Conservation (phyloP, 805 yeast species). For the Komagataella pastoris region DNA sequence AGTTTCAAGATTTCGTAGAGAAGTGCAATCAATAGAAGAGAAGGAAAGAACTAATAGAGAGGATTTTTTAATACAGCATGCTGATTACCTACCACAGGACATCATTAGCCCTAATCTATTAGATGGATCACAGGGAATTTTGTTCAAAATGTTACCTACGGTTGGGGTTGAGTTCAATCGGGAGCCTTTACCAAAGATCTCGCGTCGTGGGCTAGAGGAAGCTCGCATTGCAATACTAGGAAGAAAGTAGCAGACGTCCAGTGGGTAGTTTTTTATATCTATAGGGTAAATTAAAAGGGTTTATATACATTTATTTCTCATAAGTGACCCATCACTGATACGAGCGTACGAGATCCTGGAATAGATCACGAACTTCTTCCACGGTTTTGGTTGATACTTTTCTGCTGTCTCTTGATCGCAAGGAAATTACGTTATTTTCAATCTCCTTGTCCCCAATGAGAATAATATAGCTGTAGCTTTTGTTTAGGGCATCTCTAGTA, state of each 20-base stretch:
- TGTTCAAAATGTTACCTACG: constrained; percentile 5
- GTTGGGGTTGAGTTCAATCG: constrained; percentile 3
- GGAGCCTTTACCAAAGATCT: constrained; percentile 5
- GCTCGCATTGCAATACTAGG: background rate
- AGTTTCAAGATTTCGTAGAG: constrained; percentile 25
- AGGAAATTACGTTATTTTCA: constrained; percentile 40
- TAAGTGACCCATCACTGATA: constrained; percentile 19
- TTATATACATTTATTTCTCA: background rate
- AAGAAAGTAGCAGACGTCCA: background rate
- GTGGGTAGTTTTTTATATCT: constrained; percentile 2
- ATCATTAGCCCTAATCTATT: constrained; percentile 9
- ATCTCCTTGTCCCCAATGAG: constrained; percentile 83
- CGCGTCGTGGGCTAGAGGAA: background rate
- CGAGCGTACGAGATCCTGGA: constrained; percentile 38
- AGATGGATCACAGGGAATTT: constrained; percentile 2
- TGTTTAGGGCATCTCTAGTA: constrained; percentile 62
- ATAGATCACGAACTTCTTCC: constrained; percentile 38
- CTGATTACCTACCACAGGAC: constrained; percentile 39
- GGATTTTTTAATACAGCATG: constrained; percentile 31
- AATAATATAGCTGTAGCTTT: constrained; percentile 70
- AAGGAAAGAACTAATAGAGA: constrained; percentile 31
- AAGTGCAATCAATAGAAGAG: constrained; percentile 22
- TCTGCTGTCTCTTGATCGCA: constrained; percentile 44
- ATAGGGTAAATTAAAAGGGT: background rate
- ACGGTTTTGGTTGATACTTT: constrained; percentile 27